Evolutionary conservation across 1,284 basidiomycete genomes (phyloP), one percentile per base, ranked within the genome.

Genomic region (Puccinia brachypodii): DNA sequence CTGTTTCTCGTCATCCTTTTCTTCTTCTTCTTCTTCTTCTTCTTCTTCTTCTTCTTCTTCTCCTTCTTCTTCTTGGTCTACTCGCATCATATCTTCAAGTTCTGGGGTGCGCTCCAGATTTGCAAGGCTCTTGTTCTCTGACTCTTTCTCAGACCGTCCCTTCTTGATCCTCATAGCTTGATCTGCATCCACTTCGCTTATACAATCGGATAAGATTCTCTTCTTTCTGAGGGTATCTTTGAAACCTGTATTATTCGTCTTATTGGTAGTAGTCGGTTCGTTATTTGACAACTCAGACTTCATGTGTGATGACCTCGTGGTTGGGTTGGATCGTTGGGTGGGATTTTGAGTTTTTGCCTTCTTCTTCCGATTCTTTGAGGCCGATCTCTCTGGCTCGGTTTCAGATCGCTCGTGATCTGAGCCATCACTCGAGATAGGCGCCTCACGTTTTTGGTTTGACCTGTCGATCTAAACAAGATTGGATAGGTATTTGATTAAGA

Each of bases 121-220:
- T 16, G 28, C 19, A 68, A 19, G 19, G 3, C 25, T 8, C 22
- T 58, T 25, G 33, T 56, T 6, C 50, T 78, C 76, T 33, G 76
- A 19, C 28, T 66, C 16, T 36, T 53, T 78, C 28, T 42, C 66
- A 7, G 76, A 78, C 33, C 66, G 62, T 13, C 76, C 76, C 40
- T 68, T 69, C 64, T 78, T 78, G 66, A 68, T n/a, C 28, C 66
- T 78, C 31, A 50, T 36, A 4, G 62, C 66, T 28, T 69, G 62
- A 69, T 64, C 58, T 50, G 36, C 40, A 40, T 78, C 76, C 25
- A 56, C 36, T 78, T 78, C 64, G 53, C 76, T 69, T 16, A 78
- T 31, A 42, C 62, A 64, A 36, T 78, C 60, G 9, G 76, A 78
- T 36, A 78, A 47, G 42, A 78, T 78, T n/a, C 76, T n/a, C 64